A percentile compares a stretch with the other conserved stretches of the same genome.
Evolutionary conservation across 805 yeast species (phyloP).

Genomic region (Metschnikowia lunata): DNA sequence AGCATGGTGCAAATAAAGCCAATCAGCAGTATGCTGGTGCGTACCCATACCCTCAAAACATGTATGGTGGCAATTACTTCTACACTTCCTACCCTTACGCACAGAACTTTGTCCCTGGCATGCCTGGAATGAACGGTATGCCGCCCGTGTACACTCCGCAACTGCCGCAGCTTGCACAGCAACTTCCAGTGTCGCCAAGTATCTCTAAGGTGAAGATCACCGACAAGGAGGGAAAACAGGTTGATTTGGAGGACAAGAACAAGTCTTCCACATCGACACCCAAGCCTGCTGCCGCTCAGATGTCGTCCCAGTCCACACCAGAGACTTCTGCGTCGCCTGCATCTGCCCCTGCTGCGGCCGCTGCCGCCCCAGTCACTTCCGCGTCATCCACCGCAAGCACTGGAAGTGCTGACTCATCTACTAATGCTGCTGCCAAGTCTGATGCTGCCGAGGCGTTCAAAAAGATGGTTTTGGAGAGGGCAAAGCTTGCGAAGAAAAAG

Average conservation of each 20-base stretch:
- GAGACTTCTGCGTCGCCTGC: slow-evolving; percentile 11
- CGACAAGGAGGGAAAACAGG: slow-evolving; percentile 39
- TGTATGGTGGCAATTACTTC: slow-evolving; percentile 14
- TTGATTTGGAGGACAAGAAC: slow-evolving; percentile 41
- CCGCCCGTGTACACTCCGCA: slow-evolving; percentile 15
- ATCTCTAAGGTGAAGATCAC: slow-evolving; percentile 34
- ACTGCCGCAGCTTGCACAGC: slow-evolving; percentile 16
- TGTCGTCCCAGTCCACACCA: slow-evolving; percentile 2
- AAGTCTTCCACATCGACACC: slow-evolving; percentile 30
- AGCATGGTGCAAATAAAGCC: slow-evolving; percentile 4
- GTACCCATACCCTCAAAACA: slow-evolving; percentile 12
- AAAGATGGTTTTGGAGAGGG: slow-evolving; percentile 32
- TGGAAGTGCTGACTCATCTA: slow-evolving; percentile 4
- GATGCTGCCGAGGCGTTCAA: slow-evolving; percentile 35
- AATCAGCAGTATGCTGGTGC: slow-evolving; percentile 17
- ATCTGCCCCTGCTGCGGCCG: slow-evolving; percentile 7
- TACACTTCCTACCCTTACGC: slow-evolving; percentile 9
- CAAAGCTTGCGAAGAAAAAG: slow-evolving; percentile 17
- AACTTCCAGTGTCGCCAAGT: slow-evolving; percentile 12
- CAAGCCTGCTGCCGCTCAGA: slow-evolving; percentile 27
- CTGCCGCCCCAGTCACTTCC: neutral
- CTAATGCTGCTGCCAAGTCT: slow-evolving; percentile 13
- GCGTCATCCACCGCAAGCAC: slow-evolving; percentile 10
- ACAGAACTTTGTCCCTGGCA: slow-evolving; percentile 2
- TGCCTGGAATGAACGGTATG: slow-evolving; percentile 16